Conservation (phyloP, 225 moss, liverwort and hornwort genomes). For the Straminergon stramineum region DNA sequence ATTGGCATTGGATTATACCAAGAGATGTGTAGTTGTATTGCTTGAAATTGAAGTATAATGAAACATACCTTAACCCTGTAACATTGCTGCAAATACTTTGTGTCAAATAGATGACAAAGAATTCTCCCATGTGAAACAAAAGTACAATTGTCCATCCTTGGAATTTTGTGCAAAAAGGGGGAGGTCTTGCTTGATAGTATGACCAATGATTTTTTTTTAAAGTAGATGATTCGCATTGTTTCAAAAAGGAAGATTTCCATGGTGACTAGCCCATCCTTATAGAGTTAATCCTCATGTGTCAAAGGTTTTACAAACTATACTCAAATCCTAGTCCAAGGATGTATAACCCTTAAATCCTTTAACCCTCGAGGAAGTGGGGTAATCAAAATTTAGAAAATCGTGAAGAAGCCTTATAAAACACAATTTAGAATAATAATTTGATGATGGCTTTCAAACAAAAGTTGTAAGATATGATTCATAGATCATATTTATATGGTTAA, state of each 20-base stretch:
- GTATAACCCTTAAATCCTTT: neutral
- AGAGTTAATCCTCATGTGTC: no score
- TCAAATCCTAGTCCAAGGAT: rapidly evolving
- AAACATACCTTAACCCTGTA: no score
- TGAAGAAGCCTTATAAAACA: neutral
- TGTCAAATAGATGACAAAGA: no score
- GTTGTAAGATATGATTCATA: neutral
- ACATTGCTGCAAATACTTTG: no score
- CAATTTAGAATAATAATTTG: neutral
- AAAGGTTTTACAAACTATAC: neutral
- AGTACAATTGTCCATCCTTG: no score
- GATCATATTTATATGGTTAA: neutral
- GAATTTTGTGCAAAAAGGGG: no score
- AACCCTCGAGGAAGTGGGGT: neutral
- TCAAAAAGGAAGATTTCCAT: no score
- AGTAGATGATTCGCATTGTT: no score
- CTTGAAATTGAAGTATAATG: neutral
- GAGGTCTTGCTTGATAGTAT: no score
- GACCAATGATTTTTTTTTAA: no score
- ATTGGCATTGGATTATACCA: neutral
- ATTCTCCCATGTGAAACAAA: no score
- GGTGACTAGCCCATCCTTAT: no score
- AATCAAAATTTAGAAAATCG: neutral
- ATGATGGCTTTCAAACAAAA: neutral
- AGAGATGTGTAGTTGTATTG: neutral